These are phyloP conservation scores for Mrakia gelida DNA, from an alignment of 768 basidiomycete genomes.

Conservation along the genomic window DNA sequence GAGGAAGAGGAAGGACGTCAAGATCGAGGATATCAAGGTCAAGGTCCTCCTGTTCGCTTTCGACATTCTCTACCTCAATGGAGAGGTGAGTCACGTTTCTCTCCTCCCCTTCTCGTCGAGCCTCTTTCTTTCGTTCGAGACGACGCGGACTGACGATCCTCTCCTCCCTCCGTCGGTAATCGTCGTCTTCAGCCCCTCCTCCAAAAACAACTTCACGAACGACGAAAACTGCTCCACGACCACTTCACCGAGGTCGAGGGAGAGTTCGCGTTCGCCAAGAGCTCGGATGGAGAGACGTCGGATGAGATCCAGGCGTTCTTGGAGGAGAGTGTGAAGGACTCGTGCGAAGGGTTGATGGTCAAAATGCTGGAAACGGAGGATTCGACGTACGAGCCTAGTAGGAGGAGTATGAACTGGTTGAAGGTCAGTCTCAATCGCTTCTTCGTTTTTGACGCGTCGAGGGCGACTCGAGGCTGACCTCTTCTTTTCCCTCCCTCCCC, in stretches of 20 bases:
- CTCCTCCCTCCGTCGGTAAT: not conserved
- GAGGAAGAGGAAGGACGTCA: constrained; percentile 95
- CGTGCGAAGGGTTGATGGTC: constrained; percentile 98
- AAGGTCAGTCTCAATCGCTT: constrained; percentile 57
- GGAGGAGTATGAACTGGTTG: constrained; percentile 94
- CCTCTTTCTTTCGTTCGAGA: not conserved
- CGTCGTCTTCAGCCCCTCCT: constrained; percentile 63
- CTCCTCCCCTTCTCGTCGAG: not conserved
- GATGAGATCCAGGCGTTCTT: constrained; percentile 94
- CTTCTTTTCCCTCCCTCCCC: too few species aligned
- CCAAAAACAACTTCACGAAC: constrained; percentile 65
- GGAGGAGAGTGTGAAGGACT: constrained; percentile 94
- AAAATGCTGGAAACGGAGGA: constrained; percentile 93
- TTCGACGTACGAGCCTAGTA: constrained; percentile 90
- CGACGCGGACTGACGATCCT: not conserved
- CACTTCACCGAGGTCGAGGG: constrained; percentile 78
- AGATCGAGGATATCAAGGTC: constrained; percentile 94
- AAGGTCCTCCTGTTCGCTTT: constrained; percentile 95
- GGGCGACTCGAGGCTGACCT: too few species aligned
- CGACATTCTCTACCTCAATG: constrained; percentile 92
- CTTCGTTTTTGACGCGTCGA: not conserved
- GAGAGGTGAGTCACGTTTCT: constrained; percentile 62
- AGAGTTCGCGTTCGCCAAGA: constrained; percentile 90
- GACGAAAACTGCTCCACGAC: constrained; percentile 68
- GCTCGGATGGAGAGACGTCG: constrained; percentile 78